A percentile compares a stretch with the other conserved stretches of the same genome.
phyloP scores from a whole-genome alignment of 1,284 basidiomycete species.

The Cryptococcus sp. region DNA sequence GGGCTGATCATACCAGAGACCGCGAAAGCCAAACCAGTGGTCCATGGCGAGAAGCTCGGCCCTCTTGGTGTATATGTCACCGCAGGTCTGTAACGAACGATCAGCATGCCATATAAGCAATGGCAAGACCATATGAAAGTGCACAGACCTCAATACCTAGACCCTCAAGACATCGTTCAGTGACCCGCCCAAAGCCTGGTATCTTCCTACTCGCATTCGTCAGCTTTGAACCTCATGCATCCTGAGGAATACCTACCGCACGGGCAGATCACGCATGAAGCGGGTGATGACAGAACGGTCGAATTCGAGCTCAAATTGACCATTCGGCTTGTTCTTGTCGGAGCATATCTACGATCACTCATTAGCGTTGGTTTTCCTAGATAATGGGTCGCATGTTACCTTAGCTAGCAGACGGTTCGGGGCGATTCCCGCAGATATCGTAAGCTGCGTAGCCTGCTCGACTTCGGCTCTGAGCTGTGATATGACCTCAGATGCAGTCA shows the following conservation, averaged over 20 bases:
- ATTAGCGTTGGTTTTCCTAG: background rate
- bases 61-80: conserved; percentile 76
- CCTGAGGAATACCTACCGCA: conserved; percentile 27
- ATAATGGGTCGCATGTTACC: conserved; percentile 51
- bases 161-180: conserved; percentile 79
- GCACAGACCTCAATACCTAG: conserved; percentile 73
- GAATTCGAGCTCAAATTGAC: conserved; percentile 77
- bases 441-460: conserved; percentile 74
- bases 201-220: conserved; percentile 55
- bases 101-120: background rate
- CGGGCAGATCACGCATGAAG: conserved; percentile 60
- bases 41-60: conserved; percentile 75
- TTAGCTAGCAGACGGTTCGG: conserved; percentile 76
- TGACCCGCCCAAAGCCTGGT: conserved; percentile 83
- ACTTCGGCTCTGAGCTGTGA: conserved; percentile 72
- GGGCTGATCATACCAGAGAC: conserved; percentile 60
- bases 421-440: conserved; percentile 90
- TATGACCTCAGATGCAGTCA: conserved; percentile 74
- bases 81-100: conserved; percentile 65
- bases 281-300: conserved; percentile 64
- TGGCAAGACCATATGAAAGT: conserved; percentile 6
- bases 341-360: conserved; percentile 72
- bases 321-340: conserved; percentile 95
- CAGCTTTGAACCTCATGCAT: conserved; percentile 1
- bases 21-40: conserved; percentile 75